Percentiles rank a stretch among this genome's conserved stretches.
Evolutionary conservation across 129 eudicot species (phyloP).

Genomic region (Flaveria linearis): DNA sequence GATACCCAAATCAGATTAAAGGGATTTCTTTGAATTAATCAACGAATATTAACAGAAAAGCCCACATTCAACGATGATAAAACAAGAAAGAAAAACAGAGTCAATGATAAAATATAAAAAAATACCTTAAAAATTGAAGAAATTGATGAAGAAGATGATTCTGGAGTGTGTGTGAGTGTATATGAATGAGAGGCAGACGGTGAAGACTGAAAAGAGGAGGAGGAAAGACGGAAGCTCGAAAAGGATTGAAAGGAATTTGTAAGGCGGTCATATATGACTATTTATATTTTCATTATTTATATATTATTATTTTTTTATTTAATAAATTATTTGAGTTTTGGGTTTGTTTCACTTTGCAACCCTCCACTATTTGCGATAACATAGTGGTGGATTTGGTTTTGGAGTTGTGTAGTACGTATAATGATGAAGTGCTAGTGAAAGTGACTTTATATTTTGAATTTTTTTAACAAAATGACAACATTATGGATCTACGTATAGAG

Average conservation of each 20-base stretch:
- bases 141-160: slow-evolving; percentile 31
- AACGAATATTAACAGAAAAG: neutral
- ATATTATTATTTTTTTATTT: neutral
- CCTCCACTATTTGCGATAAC: slow-evolving; percentile 31
- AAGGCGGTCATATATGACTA: slow-evolving; percentile 49
- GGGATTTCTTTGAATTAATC: neutral
- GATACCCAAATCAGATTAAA: slow-evolving; percentile 10
- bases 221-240: slow-evolving; percentile 41
- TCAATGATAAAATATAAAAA: neutral
- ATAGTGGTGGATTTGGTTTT: slow-evolving; percentile 34
- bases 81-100: slow-evolving; percentile 23
- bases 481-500: neutral
- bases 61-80: slow-evolving; percentile 28
- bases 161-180: slow-evolving; percentile 37
- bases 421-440: neutral
- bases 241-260: slow-evolving; percentile 49
- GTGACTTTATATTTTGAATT: neutral
- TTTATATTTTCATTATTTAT: slow-evolving; percentile 12
- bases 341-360: slow-evolving; percentile 27
- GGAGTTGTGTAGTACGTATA: neutral
- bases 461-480: slow-evolving; percentile 6
- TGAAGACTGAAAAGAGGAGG: slow-evolving; percentile 32
- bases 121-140: slow-evolving; percentile 8
- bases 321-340: slow-evolving; percentile 1
- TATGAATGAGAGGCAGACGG: slow-evolving; percentile 45